These are phyloP conservation scores for Dioscorea alata DNA, from an alignment of 106 monocot genomes.

Conservation along the genomic window DNA sequence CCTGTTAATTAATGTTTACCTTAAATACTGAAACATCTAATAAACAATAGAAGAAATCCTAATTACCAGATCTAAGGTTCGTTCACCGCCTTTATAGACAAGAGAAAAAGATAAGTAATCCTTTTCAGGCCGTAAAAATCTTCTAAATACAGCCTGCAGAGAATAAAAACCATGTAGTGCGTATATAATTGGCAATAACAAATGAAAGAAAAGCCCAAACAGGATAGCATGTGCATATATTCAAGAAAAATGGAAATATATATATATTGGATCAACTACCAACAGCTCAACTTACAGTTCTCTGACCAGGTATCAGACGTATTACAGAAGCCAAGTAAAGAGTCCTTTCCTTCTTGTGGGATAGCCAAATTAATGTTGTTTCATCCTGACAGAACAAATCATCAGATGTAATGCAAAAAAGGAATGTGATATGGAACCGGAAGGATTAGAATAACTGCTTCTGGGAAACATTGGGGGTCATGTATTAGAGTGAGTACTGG, in stretches of 20 bases:
- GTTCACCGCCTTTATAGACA: slow-evolving; percentile 51
- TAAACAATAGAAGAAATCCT: neutral
- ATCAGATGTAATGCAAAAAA: neutral
- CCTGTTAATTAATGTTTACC: too few species aligned
- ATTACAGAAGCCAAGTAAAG: slow-evolving; percentile 36
- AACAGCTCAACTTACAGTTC: slow-evolving; percentile 42
- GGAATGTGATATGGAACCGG: too few species aligned
- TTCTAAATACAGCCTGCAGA: slow-evolving; percentile 51
- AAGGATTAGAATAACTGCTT: too few species aligned
- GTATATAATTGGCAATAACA: neutral
- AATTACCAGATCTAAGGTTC: slow-evolving; percentile 53
- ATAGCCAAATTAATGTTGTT: slow-evolving; percentile 52
- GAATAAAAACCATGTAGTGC: neutral
- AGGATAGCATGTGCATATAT: neutral
- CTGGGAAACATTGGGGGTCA: neutral
- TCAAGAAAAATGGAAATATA: too few species aligned
- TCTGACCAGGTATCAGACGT: slow-evolving; percentile 50
- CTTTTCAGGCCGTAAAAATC: slow-evolving; percentile 51
- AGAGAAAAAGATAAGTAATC: slow-evolving; percentile 67
- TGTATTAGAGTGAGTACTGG: too few species aligned
- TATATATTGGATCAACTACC: neutral
- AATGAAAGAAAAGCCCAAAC: neutral
- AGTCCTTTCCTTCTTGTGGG: slow-evolving; percentile 37
- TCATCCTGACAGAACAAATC: slow-evolving; percentile 29
- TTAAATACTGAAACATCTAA: neutral